Evolutionary conservation across 306 rosid genomes (phyloP).

Genomic region (Cajanus cajan): DNA sequence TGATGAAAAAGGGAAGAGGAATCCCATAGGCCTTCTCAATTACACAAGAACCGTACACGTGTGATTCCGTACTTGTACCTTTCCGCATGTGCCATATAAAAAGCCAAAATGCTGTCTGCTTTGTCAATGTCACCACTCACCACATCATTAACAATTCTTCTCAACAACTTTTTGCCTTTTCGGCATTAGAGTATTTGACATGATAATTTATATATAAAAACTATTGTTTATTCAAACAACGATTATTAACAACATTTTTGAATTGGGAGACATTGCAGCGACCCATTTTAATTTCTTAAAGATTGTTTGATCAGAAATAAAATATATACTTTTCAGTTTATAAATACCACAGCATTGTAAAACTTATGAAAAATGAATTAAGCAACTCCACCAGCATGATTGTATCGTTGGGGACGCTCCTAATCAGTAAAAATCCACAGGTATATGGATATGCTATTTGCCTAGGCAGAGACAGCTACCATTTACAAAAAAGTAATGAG

Average conservation of each 20-base stretch:
- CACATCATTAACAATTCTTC: not conserved
- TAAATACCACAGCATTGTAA: no score
- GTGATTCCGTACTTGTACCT: slow-evolving; percentile 32
- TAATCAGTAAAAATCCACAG: not conserved
- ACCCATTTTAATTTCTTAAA: not conserved
- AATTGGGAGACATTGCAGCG: no score
- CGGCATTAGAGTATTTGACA: not conserved
- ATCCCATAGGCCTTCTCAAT: not conserved
- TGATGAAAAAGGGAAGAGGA: not conserved
- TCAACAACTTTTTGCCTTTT: no score
- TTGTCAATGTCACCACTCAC: not conserved
- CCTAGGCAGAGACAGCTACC: no score
- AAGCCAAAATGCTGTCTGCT: not conserved
- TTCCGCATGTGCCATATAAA: not conserved
- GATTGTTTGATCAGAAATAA: not conserved
- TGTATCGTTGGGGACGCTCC: not conserved
- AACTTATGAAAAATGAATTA: no score
- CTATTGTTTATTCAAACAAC: no score
- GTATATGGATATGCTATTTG: no score
- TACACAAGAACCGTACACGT: slow-evolving; percentile 4
- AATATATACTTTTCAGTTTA: not conserved
- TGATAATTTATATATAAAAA: no score
- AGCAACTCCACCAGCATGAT: not conserved
- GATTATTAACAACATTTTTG: not conserved
- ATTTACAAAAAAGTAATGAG: no score